Percentiles rank a stretch among this genome's conserved stretches.
Evolutionary conservation across 2,329 filamentous ascomycete species (phyloP).

Genomic region (Pyricularia sp.): DNA sequence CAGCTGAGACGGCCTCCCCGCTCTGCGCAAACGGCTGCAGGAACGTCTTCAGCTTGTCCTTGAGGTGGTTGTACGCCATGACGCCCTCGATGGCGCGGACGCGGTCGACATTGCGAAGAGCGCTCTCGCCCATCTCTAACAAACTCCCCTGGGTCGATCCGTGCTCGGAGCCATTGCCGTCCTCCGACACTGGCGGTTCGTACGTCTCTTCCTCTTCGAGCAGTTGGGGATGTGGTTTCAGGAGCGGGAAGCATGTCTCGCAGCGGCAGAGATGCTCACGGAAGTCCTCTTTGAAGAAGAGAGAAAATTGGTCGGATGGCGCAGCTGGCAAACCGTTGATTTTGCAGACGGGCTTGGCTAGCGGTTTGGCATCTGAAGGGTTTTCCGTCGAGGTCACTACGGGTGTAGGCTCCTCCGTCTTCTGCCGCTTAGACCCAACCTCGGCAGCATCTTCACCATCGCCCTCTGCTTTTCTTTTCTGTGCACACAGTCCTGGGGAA

Average conservation of each 20-base stretch:
- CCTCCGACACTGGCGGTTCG: slow-evolving; percentile 76
- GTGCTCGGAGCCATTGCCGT: slow-evolving; percentile 39
- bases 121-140: slow-evolving; percentile 85
- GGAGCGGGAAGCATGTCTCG: slow-evolving; percentile 63
- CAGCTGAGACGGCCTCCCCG: slow-evolving; percentile 77
- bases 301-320: slow-evolving; percentile 56
- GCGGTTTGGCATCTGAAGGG: neutral
- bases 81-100: slow-evolving; percentile 92
- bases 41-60: slow-evolving; percentile 92
- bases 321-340: slow-evolving; percentile 46
- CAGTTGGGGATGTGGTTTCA: slow-evolving; percentile 67
- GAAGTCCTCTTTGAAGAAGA: slow-evolving; percentile 76
- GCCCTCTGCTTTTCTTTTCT: slow-evolving; percentile 58
- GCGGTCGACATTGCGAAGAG: slow-evolving; percentile 82
- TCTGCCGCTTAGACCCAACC: slow-evolving; percentile 38
- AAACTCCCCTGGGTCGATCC: slow-evolving; percentile 62
- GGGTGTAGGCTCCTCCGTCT: slow-evolving; percentile 27
- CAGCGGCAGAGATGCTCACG: slow-evolving; percentile 78
- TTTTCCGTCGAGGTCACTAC: slow-evolving; percentile 7
- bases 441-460: slow-evolving; percentile 28
- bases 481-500: neutral
- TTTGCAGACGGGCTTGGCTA: slow-evolving; percentile 38
- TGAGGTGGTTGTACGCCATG: slow-evolving; percentile 95
- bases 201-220: slow-evolving; percentile 93
- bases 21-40: slow-evolving; percentile 90